Percentiles rank a stretch among this genome's conserved stretches.
Conservation (phyloP, 805 yeast species). For the Candida odintsovae region DNA sequence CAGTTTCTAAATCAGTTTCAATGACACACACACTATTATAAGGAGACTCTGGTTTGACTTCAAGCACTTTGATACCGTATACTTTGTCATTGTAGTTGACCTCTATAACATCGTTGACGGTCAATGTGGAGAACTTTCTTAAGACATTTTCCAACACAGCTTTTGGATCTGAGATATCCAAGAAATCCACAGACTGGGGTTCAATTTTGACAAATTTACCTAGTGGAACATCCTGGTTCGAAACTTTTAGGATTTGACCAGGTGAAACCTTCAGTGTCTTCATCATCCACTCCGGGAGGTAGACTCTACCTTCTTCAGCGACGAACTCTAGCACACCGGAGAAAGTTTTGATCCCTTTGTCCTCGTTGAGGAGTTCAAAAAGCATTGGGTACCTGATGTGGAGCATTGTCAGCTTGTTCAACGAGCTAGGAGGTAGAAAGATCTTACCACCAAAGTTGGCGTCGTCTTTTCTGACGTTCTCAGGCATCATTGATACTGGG, state of each 20-base stretch:
- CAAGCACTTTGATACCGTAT: conserved; percentile 78
- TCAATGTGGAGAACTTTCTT: conserved; percentile 82
- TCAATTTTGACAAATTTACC: conserved; percentile 90
- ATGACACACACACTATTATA: conserved; percentile 81
- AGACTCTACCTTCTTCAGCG: conserved; percentile 95
- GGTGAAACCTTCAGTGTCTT: conserved; percentile 63
- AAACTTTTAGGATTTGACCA: conserved; percentile 74
- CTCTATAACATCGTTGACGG: conserved; percentile 79
- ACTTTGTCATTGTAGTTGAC: conserved; percentile 74
- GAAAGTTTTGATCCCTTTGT: conserved; percentile 57
- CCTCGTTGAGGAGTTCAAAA: conserved; percentile 71
- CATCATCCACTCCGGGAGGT: conserved; percentile 97
- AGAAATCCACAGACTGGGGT: conserved; percentile 90
- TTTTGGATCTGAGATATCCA: conserved; percentile 92
- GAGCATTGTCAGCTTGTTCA: conserved; percentile 81
- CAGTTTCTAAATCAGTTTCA: conserved; percentile 95
- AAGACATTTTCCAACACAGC: conserved; percentile 93
- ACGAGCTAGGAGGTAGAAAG: conserved; percentile 88
- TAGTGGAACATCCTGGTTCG: conserved; percentile 72
- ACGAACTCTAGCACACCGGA: conserved; percentile 95
- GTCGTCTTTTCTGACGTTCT: conserved; percentile 59
- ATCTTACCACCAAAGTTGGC: conserved; percentile 95
- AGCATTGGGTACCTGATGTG: conserved; percentile 96
- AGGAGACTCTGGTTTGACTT: conserved; percentile 71
- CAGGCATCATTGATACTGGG: conserved; percentile 84